Base-by-base conservation (phyloP, 495 filamentous ascomycete species). In the Trypethelium eluteriae region DNA sequence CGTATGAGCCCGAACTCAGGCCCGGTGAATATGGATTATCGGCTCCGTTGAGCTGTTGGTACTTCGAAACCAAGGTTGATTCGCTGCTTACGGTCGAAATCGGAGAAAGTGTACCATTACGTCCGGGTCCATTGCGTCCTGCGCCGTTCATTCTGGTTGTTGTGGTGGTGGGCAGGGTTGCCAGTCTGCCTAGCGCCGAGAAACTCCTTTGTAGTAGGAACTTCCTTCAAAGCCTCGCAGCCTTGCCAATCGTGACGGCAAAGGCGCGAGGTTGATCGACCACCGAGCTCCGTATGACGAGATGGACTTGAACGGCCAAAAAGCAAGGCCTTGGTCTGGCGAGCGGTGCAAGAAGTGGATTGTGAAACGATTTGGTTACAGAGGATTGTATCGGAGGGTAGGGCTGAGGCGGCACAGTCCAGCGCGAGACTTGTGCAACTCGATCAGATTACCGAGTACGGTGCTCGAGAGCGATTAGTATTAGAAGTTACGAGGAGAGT, bases 11-110 rank as follows among this genome's bases (percentile, higher is more conserved):
- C 34, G 79, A 76, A 64, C 47, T 50, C 25, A 78, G 75, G 34
- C 77, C 79, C 38, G 86, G 82, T 61, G 83, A 83, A 65, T 83
- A 83, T 38, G 82, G 79, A 57, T 80, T 73, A 41, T 81, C 82
- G 73, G 86, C 80, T 68, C 81, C 81, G 67, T 81, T 79, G 70
- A 71, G 70, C 53, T 74, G 74, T 61, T 88, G 83, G 74, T 95
- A 93, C 71, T 85, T 84, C 62, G 86, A 85, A 68, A 89, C 47
- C 35, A 47, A 39, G 32, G 64, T 38, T 3, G 49, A 59, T 7
- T 66, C 64, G 44, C 41, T 61, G 36, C 64, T 62, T 14, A 38
- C 32, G 35, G 57, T 57, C 36, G 64, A 66, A 38, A 47, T 39
- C 32, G 64, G 64, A 39, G 64, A 62, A 3, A 66, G 64, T 12